These are phyloP conservation scores for Chaetothyriales sp. DNA, from an alignment of 2,329 filamentous ascomycete genomes.

Conservation along the genomic window DNA sequence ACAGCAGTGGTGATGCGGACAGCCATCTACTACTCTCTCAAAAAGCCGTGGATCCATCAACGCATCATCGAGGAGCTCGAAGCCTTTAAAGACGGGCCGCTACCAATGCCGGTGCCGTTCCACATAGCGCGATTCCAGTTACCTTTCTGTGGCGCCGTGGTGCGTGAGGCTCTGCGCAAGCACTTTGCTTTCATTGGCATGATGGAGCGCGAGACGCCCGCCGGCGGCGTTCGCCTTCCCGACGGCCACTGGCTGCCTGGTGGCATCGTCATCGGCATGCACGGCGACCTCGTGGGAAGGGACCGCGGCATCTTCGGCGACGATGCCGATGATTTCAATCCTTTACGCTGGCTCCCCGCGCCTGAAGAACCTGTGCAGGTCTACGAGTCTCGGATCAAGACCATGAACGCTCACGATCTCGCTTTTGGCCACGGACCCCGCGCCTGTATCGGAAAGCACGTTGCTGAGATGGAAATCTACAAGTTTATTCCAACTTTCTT, in stretches of 20 bases:
- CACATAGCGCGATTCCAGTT: slow-evolving; percentile 4
- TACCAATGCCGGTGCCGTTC: background rate
- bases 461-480: slow-evolving; percentile 16
- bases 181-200: slow-evolving; percentile 34
- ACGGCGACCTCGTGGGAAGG: slow-evolving; percentile 23
- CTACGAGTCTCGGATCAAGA: background rate
- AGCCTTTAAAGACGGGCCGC: slow-evolving; percentile 19
- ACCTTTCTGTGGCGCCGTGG: slow-evolving; percentile 36
- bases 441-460: slow-evolving; percentile 17
- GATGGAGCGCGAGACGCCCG: slow-evolving; percentile 37
- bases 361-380: slow-evolving; percentile 6
- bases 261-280: slow-evolving; percentile 24
- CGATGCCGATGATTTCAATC: slow-evolving; percentile 31
- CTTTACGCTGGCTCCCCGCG: slow-evolving; percentile 33
- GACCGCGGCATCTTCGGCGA: slow-evolving; percentile 31
- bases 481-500: slow-evolving; percentile 16
- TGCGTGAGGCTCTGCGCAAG: slow-evolving; percentile 36
- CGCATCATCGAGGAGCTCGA: slow-evolving; percentile 30
- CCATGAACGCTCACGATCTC: slow-evolving; percentile 13
- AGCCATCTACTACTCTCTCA: slow-evolving; percentile 22
- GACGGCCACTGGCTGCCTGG: slow-evolving; percentile 23
- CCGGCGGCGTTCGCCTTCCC: slow-evolving; percentile 23
- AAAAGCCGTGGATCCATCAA: slow-evolving; percentile 22
- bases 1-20: slow-evolving; percentile 22
- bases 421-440: slow-evolving; percentile 11